phyloP scores from a whole-genome alignment of 176 grass and related monocot genomes.

The Dendrocalamus sinicus region DNA sequence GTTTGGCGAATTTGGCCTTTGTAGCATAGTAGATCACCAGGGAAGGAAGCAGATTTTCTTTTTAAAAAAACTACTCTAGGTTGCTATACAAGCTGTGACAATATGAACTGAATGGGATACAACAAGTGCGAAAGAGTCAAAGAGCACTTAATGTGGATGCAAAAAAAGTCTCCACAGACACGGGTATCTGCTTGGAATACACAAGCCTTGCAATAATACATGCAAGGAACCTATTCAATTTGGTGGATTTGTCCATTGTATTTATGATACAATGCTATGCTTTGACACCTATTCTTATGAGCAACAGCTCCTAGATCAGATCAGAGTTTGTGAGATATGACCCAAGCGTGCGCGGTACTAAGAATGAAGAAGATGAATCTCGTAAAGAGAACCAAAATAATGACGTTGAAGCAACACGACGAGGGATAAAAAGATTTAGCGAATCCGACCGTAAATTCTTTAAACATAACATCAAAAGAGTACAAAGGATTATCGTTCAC shows the following conservation, averaged over 20 bases:
- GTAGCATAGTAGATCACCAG: slow-evolving; percentile 8
- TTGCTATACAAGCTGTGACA: background rate
- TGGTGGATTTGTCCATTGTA: background rate
- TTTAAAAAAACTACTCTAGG: background rate
- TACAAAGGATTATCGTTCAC: no score
- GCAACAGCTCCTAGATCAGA: no score
- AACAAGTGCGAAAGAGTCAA: background rate
- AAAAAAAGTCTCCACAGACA: background rate
- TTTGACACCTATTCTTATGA: no score
- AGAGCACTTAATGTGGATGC: background rate
- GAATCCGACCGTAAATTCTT: no score
- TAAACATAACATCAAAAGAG: no score
- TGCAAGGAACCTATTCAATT: slow-evolving; percentile 10
- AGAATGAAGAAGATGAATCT: no score
- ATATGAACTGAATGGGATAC: background rate
- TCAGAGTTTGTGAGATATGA: no score
- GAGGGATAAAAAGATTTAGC: no score
- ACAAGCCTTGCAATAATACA: background rate
- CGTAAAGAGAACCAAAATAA: no score
- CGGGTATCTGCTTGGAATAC: background rate
- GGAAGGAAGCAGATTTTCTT: background rate
- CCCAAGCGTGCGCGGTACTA: no score
- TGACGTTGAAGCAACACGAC: no score
- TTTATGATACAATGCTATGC: background rate
- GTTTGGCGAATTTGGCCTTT: slow-evolving; percentile 40